Evolutionary conservation across 176 grass and related monocot genomes (phyloP), one percentile per base, ranked within the genome.

Genomic region (Leersia perrieri): DNA sequence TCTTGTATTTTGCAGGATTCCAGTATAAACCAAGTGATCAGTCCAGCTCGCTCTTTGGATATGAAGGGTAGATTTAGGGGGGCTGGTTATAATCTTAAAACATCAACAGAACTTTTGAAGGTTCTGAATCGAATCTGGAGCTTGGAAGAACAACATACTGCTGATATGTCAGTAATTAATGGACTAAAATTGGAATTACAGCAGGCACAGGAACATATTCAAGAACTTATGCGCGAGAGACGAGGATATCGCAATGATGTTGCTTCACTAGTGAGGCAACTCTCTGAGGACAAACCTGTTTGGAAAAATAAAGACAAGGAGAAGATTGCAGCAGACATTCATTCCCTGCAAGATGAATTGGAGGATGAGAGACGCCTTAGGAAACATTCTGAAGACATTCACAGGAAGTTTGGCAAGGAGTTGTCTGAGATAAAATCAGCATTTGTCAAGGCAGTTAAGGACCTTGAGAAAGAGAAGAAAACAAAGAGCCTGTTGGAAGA

Each of bases 81-180:
- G 39, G 39, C 38, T 72, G 66, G 78, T 55, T 78, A 82, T 85
- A 80, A 69, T 60, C 81, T 91, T 13, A 91, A 87, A 85, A 97
- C 84, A 84, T 91, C 94, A 69, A 91, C 91, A 8, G 91, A 97
- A 78, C 72, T 97, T 40, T 75, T 97, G 66, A 93, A 93, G 92
- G 91, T 97, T 83, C 75, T 97, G 51, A 93, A 97, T 89, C 81
- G 89, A 53, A 97, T 93, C 68, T 97, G 94, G 94, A 93, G 84
- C 77, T 81, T 97, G 26, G 94, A 97, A 86, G 94, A 93, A 70
- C 91, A 97, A 51, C 89, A 93, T 4, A 84, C 86, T 47, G 72
- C 94, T 72, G 88, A 82, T 82, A 41, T 85, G 44, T 83, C 91
- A 33, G 72, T 89, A 53, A 82, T 93, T 23, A 93, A 91, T 33